phyloP scores from a whole-genome alignment of 108 stramenopile genomes.

The Nitzschia inconspicua region DNA sequence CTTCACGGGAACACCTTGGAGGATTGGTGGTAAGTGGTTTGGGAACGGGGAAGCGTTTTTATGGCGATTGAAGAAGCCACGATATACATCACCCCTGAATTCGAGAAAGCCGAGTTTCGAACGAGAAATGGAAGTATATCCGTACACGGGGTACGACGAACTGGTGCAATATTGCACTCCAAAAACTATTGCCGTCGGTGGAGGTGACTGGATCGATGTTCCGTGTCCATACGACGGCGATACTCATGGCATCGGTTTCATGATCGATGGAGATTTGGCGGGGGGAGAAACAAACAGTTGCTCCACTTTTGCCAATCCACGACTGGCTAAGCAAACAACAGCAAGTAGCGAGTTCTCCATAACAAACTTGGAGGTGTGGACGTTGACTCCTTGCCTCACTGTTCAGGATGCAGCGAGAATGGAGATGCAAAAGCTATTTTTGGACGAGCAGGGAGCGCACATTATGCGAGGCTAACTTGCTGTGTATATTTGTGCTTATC shows the following conservation, averaged over 20 bases:
- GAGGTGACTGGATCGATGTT: slow-evolving; percentile 14
- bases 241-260: slow-evolving; percentile 50
- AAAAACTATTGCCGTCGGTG: slow-evolving; percentile 49
- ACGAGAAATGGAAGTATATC: slow-evolving; percentile 65
- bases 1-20: slow-evolving; percentile 73
- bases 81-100: slow-evolving; percentile 7
- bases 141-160: slow-evolving; percentile 60
- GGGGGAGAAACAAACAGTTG: slow-evolving; percentile 52
- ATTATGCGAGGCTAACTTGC: too few relatives aligned
- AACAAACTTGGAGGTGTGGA: slow-evolving; percentile 62
- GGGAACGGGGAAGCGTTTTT: slow-evolving; percentile 61
- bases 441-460: slow-evolving; percentile 22
- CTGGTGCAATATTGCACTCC: slow-evolving; percentile 57
- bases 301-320: slow-evolving; percentile 65
- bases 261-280: slow-evolving; percentile 48
- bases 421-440: slow-evolving; percentile 33
- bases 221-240: slow-evolving; percentile 22
- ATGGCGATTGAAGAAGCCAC: slow-evolving; percentile 53
- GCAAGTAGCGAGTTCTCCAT: slow-evolving; percentile 44
- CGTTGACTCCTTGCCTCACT: slow-evolving; percentile 49
- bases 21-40: slow-evolving; percentile 42
- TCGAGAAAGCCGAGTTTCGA: slow-evolving; percentile 38
- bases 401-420: slow-evolving; percentile 40
- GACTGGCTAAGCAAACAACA: slow-evolving; percentile 23
- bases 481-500: too few relatives aligned